These are phyloP conservation scores for Pichia sp. DNA, from an alignment of 1,139 yeast species.

Conservation along the genomic window DNA sequence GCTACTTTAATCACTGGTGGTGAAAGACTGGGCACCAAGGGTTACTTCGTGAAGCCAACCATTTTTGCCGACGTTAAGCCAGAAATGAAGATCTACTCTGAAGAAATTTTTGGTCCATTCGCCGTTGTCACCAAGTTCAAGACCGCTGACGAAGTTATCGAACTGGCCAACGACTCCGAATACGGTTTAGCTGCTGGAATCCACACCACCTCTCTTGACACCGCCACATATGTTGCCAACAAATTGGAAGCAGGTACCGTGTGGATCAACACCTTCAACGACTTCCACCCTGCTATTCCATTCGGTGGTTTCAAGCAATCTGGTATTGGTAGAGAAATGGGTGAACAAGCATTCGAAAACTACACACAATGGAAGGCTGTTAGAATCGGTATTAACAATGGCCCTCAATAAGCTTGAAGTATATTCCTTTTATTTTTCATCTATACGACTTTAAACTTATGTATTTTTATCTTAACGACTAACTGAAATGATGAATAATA, in stretches of 20 bases:
- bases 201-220: slow-evolving; percentile 53
- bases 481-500: not conserved
- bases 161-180: slow-evolving; percentile 61
- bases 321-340: slow-evolving; percentile 82
- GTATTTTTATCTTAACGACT: slow-evolving; percentile 2
- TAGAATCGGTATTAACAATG: slow-evolving; percentile 40
- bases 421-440: not conserved
- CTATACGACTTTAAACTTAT: not conserved
- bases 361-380: slow-evolving; percentile 71
- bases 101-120: slow-evolving; percentile 76
- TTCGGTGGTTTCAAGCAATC: slow-evolving; percentile 76
- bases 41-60: slow-evolving; percentile 66
- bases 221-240: slow-evolving; percentile 54
- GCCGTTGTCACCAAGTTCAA: slow-evolving; percentile 62
- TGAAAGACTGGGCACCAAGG: slow-evolving; percentile 53
- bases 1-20: slow-evolving; percentile 55
- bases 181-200: slow-evolving; percentile 84
- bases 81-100: slow-evolving; percentile 54
- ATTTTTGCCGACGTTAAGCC: slow-evolving; percentile 60
- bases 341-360: slow-evolving; percentile 65
- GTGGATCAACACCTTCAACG: slow-evolving; percentile 76
- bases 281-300: slow-evolving; percentile 67
- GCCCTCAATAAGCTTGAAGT: slow-evolving; percentile 20
- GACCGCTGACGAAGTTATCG: slow-evolving; percentile 58
- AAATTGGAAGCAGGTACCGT: slow-evolving; percentile 66